A percentile compares a stretch with the other conserved stretches of the same genome.
These are phyloP conservation scores for Eleusine indica DNA, from an alignment of 176 grass and related monocot genomes.

Conservation along the genomic window DNA sequence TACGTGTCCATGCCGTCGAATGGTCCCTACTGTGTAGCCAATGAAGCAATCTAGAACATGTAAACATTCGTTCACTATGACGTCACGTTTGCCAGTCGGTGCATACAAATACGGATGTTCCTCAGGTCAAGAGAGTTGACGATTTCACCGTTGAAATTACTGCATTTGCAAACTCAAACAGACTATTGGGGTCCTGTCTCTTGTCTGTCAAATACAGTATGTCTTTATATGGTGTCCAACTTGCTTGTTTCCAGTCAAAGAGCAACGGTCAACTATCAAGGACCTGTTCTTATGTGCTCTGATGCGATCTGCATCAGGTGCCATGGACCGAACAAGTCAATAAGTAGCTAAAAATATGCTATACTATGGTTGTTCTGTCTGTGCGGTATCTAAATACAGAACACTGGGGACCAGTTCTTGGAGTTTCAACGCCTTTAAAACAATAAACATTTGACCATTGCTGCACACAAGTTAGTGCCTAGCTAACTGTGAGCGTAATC, in stretches of 20 bases:
- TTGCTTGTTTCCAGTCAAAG: neutral
- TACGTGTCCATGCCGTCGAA: neutral
- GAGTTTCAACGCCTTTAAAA: neutral
- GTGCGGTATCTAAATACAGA: too few species aligned
- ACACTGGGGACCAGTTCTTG: neutral
- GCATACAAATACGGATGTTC: too few species aligned
- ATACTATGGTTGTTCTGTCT: too few species aligned
- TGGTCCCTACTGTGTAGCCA: too few species aligned
- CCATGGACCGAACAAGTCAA: neutral
- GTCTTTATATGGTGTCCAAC: too few species aligned
- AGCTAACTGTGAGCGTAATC: too few species aligned
- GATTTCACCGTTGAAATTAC: neutral
- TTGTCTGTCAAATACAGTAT: neutral
- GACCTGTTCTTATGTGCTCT: neutral
- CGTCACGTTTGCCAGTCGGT: too few species aligned
- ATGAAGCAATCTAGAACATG: too few species aligned
- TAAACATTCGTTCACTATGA: too few species aligned
- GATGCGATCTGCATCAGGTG: neutral
- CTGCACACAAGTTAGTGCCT: too few species aligned
- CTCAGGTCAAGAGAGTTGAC: neutral
- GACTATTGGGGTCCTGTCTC: neutral
- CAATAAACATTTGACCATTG: constrained; percentile 4
- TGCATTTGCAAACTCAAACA: neutral
- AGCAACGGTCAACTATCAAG: neutral
- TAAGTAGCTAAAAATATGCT: neutral